phyloP scores from a whole-genome alignment of 805 yeast genomes.

The Ogataea salicorniae region DNA sequence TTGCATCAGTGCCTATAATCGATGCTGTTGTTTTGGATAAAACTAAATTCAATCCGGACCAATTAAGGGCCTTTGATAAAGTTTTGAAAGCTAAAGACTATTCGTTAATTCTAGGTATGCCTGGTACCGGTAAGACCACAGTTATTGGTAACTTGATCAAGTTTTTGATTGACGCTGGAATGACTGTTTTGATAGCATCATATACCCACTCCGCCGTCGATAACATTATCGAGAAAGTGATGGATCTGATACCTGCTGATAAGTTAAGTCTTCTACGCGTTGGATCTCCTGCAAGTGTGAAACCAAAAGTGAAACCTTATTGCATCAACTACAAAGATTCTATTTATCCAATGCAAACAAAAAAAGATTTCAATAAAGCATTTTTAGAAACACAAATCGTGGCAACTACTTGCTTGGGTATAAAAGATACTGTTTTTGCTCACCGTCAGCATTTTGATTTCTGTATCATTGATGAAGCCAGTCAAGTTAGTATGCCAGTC shows the following conservation, averaged over 20 bases:
- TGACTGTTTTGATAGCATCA: conserved; percentile 72
- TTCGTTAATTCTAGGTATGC: conserved; percentile 88
- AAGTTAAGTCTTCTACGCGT: conserved; percentile 53
- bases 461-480: conserved; percentile 94
- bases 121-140: conserved; percentile 96
- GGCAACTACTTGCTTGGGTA: conserved; percentile 84
- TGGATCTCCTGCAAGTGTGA: conserved; percentile 58
- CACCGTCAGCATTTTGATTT: conserved; percentile 66
- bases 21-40: conserved; percentile 18
- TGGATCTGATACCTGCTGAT: conserved; percentile 30
- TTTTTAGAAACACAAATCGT: conserved; percentile 64
- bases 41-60: conserved; percentile 60
- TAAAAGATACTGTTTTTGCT: conserved; percentile 56
- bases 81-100: conserved; percentile 68
- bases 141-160: conserved; percentile 74
- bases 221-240: conserved; percentile 75
- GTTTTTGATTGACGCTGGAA: conserved; percentile 51
- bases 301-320: conserved; percentile 52
- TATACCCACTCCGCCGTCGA: conserved; percentile 97
- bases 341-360: conserved; percentile 25
- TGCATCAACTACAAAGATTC: conserved; percentile 39
- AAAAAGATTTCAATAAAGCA: conserved; percentile 41
- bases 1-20: conserved; percentile 17
- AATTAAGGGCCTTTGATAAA: conserved; percentile 58
- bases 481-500: conserved; percentile 89